phyloP scores from a whole-genome alignment of 495 filamentous ascomycete genomes.

The Trichocladium uniseriatum region DNA sequence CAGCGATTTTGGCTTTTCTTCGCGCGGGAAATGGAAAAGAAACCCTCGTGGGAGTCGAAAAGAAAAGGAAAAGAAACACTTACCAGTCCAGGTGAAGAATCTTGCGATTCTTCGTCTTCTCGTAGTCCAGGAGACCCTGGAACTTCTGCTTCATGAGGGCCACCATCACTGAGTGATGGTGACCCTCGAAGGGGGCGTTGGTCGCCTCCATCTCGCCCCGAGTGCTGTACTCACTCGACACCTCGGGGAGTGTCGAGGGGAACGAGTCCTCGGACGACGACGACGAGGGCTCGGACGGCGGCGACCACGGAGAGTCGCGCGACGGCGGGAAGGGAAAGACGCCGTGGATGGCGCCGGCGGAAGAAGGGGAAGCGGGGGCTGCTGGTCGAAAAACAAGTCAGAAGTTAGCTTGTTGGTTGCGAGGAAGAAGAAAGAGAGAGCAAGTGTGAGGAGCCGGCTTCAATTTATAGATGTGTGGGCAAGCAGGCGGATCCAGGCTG shows the following conservation, averaged over 20 bases:
- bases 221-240: not conserved
- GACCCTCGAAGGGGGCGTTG: conserved; percentile 7
- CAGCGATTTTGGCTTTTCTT: not conserved
- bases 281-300: not conserved
- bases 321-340: conserved; percentile 2
- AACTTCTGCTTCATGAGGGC: conserved; percentile 8
- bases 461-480: not conserved
- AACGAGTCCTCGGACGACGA: too few relatives aligned
- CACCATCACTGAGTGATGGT: conserved; percentile 7
- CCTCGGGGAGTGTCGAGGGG: conserved; percentile 2
- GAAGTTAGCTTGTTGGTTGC: not conserved
- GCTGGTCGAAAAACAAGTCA: conserved; percentile 2
- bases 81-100: conserved; percentile 19
- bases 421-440: not conserved
- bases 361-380: not conserved
- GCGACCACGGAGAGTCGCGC: not conserved
- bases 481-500: conserved; percentile 6
- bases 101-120: conserved; percentile 9
- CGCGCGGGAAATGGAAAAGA: not conserved
- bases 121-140: conserved; percentile 11
- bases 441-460: not conserved
- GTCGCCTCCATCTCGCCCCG: conserved; percentile 8
- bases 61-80: not conserved
- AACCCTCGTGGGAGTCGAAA: not conserved
- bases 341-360: not conserved